Base-by-base conservation (phyloP, 1,139 yeast genomes). In the Pichia inconspicua region DNA sequence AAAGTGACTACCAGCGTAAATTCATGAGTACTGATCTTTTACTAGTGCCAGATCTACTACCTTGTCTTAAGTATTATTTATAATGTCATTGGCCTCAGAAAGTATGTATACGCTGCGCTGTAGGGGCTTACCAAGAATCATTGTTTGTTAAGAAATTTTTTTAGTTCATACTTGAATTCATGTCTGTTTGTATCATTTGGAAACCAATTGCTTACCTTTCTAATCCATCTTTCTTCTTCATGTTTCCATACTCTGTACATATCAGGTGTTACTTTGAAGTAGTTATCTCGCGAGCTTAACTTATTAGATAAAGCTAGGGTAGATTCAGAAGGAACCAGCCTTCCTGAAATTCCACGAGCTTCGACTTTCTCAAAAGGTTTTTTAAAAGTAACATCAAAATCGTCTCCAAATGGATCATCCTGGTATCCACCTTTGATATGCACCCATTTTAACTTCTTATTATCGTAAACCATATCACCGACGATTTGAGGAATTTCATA, bases 381-480 rank as follows among this genome's bases (percentile, higher is more conserved):
- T 40, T 34, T 11, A 2, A 36, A 25, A 1, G 48, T 43, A 3
- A 51, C 46, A 40, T 52, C 53, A 40, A 57, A 64, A 9, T 68
- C 63, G 35, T 62, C 65, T 25, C 60, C 70, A 53, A 70, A 70
- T 7, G 72, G 72, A 53, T 70, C 73, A 37, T 61, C 63, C 37
- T 66, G 70, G 42, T 67, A 66, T 35, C 64, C 61, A 3, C 69
- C 70, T 15, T 63, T 65, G 11, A 66, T 46, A 49, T 70, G 67
- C 0, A 69, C 66, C 81, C 84, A 79, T 51, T 76, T 64, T 48
- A 77, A 62, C 47, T 76, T 75, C 42, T 74, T 75, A 36, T 73
- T 70, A 58, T 80, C 85, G 54, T 77, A 78, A 44, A 72, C 66
- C 84, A 80, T 80, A 55, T 73, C 71, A 0, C 73, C 72, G 0